phyloP scores from a whole-genome alignment of 148 eudicot species.

The Arbutus unedo region DNA sequence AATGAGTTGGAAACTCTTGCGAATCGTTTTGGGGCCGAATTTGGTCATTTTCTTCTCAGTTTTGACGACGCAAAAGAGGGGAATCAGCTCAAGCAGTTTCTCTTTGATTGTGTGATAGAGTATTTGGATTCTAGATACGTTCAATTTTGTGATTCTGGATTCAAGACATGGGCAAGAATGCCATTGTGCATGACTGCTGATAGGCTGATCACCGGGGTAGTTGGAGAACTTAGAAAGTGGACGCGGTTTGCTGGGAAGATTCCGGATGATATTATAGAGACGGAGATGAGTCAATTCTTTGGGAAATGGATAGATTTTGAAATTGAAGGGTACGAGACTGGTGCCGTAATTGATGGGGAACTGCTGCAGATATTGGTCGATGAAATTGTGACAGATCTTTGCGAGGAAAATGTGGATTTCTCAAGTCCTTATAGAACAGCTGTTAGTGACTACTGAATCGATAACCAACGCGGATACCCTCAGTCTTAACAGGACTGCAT shows the following conservation, averaged over 20 bases:
- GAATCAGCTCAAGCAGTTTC: constrained; percentile 51
- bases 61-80: constrained; percentile 43
- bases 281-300: constrained; percentile 64
- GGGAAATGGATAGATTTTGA: constrained; percentile 77
- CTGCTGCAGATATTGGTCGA: constrained; percentile 63
- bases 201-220: constrained; percentile 42
- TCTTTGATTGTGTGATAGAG: constrained; percentile 66
- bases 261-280: constrained; percentile 58
- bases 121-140: constrained; percentile 54
- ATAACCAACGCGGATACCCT: neutral
- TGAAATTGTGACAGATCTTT: constrained; percentile 67
- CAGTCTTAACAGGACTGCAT: neutral
- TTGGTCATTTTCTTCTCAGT: constrained; percentile 40
- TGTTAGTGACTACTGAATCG: neutral
- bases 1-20: constrained; percentile 67
- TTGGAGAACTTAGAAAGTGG: constrained; percentile 70
- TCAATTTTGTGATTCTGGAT: constrained; percentile 37
- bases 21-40: constrained; percentile 42
- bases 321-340: constrained; percentile 57
- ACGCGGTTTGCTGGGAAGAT: constrained; percentile 37
- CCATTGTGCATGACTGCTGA: constrained; percentile 37
- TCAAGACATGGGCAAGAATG: constrained; percentile 40
- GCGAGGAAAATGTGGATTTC: constrained; percentile 15
- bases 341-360: constrained; percentile 43
- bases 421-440: neutral